Conservation (phyloP, 768 basidiomycete genomes). For the Psilocybe tampanensis region DNA sequence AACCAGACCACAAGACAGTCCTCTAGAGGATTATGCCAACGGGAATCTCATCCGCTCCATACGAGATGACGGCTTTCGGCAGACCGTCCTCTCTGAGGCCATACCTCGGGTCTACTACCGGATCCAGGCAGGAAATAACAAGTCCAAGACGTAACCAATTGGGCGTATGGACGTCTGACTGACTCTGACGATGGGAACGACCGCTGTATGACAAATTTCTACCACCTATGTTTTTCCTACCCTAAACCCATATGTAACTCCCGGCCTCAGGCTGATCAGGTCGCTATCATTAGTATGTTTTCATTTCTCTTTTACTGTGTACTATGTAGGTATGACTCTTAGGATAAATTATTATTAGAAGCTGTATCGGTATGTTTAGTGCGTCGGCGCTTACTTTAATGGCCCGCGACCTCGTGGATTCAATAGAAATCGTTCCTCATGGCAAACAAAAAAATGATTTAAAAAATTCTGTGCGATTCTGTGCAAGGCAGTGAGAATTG, state of each 20-base stretch:
- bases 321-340: neutral
- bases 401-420: neutral
- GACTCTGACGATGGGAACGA: neutral
- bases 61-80: slow-evolving; percentile 24
- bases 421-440: neutral
- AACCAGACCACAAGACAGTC: slow-evolving; percentile 17
- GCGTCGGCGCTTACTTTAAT: neutral
- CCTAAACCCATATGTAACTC: neutral
- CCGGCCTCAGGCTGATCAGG: too few species aligned
- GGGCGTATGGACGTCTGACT: neutral
- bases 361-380: neutral
- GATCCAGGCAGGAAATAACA: slow-evolving; percentile 19
- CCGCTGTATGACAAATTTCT: neutral
- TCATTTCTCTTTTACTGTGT: neutral
- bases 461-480: neutral
- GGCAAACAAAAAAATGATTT: neutral
- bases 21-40: slow-evolving; percentile 17
- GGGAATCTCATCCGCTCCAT: slow-evolving; percentile 22
- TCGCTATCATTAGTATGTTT: neutral
- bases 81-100: slow-evolving; percentile 25
- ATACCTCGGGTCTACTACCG: slow-evolving; percentile 26
- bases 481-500: neutral
- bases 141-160: slow-evolving; percentile 7
- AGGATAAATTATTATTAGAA: neutral
- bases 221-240: neutral